Base-by-base conservation (phyloP, 2,329 filamentous ascomycete species). In the Penicillium sp. region DNA sequence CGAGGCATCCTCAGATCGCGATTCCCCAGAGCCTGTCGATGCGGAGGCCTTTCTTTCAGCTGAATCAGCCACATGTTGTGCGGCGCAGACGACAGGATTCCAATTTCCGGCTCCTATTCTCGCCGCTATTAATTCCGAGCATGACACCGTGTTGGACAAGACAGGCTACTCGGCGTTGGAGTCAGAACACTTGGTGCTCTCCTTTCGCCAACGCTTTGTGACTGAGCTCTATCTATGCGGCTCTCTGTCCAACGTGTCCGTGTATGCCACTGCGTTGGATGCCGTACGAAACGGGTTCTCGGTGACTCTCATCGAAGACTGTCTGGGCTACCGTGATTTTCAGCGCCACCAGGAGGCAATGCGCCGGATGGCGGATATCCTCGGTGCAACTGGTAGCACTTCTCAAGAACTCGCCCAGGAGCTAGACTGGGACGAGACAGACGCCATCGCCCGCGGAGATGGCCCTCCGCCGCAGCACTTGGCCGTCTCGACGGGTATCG, bases 141-240 rank as follows among this genome's bases (percentile, higher is more conserved):
- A 63, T 23, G 81, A 84, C 59, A 70, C 74, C 8, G 63, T 81
- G 16, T 67, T 82, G 37, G 70, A 77, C 43, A 97, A 95, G 67
- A 82, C 82, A 4, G 80, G 88, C 57, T 97, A 97, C 68, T 97
- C 93, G 3, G 90, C 90, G 11, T 90, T 97, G 63, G 80, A 82
- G 43, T 81, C 80, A 7, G 87, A 85, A 0, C 78, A 80, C 40
- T 75, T 97, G 13, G 77, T 97, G 6, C 76, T 85, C 40, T 77
- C 82, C n/a, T 72, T 97, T 37, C 81, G 90, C n/a, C 82, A 83
- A n/a, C 86, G 84, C 53, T 84, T 96, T 56, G 82, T 95, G 48
- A 95, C 89, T 2, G 87, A 96, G 60, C 74, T 98, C 10, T 96
- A 87, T 68, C 80, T 97, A 20, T 94, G 87, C 61, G 93, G 93